Evolutionary conservation across 495 filamentous ascomycete species (phyloP), one percentile per base, ranked within the genome.

Genomic region (Talaromyces wortmannii): DNA sequence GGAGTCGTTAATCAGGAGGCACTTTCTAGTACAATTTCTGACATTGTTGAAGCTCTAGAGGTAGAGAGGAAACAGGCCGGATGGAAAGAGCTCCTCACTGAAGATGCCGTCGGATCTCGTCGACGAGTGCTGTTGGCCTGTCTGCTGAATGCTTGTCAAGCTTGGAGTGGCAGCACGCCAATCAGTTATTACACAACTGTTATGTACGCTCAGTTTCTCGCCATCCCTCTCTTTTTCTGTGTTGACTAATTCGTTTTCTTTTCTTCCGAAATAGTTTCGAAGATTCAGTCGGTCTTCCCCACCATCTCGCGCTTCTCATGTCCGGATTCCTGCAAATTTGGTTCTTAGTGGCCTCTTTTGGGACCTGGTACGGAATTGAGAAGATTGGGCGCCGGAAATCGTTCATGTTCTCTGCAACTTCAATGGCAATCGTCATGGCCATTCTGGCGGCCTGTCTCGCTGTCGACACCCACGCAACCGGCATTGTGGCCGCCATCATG

Each of bases 281-380:
- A 32, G 48, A 58, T 29, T 63, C 56, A 3, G 55, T 68, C 7
- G 66, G 66, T 13, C 57, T 68, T 45, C 46, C 23, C 29, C 32
- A 50, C 6, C 52, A 65, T 32, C 46, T 65, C 7, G 56, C 64
- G 6, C 56, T 63, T 18, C 48, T 68, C 13, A 59, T 68, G 55
- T 64, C 62, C n/a, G 60, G 62, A 6, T 59, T 63, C 8, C 55
- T 67, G 10, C 66, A 68, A 40, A 59, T 67, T 31, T 67, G 65
- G 60, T 68, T 63, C 43, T 48, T 68, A 2, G 29, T 65, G 10
- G 65, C 62, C 6, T 61, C 59, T 6, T 63, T 67, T 31, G 58
- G 64, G 11, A 62, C 66, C 4, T 68, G 61, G 66, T 67, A 60
- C 8, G 61, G 55, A 7, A 67, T 67, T 50, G 60, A 67, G 33